Evolutionary conservation across 371 early-diverging fungal genomes (phyloP), one percentile per base, ranked within the genome.

Genomic region (Lichtheimia ornata): DNA sequence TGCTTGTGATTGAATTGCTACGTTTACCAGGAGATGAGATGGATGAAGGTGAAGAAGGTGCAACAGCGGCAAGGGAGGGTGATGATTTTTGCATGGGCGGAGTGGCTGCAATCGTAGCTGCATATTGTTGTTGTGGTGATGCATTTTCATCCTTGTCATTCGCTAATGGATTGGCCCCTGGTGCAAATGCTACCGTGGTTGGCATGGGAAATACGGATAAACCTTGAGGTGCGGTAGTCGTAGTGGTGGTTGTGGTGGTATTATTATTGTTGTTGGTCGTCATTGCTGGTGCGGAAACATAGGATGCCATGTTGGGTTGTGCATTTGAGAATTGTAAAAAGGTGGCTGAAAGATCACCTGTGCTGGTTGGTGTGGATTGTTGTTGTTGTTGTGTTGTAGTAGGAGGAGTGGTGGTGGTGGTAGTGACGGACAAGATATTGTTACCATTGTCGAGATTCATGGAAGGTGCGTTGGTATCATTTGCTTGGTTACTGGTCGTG

Each of bases 151-250:
- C 42, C 24, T 44, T 58, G 20, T 63, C 58, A 20, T 62, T 62
- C 11, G 62, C 62, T 41, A 62, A 35, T 13, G 62, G 54, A 25
- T 55, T 62, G 4, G 62, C 62, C 1, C 62, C 62, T 24, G 62
- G 62, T 15, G 62, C 62, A 62, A 62, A 62, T 3, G 62, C 54
- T 14, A 56, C 62, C 2, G 62, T 55, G 14, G 47, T 44, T 9
- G 55, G 55, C 62, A 62, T 62, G 11, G 62, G 62, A 17, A 62
- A 62, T 17, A 62, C 27, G 15, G 59, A 52, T 28, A 51, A 25
- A 4, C 50, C 35, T 40, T 62, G 54, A 18, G 50, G 56, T 3
- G 27, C n/a, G n/a, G n/a, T n/a, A n/a, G n/a, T n/a, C n/a, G n/a
- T 24, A 20, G 58, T 35, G 7, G 27, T 28, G 30, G 44, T 12